A percentile compares a stretch with the other conserved stretches of the same genome.
These are phyloP conservation scores for Neurospora tetraspora DNA, from an alignment of 495 filamentous ascomycete genomes.

Conservation along the genomic window DNA sequence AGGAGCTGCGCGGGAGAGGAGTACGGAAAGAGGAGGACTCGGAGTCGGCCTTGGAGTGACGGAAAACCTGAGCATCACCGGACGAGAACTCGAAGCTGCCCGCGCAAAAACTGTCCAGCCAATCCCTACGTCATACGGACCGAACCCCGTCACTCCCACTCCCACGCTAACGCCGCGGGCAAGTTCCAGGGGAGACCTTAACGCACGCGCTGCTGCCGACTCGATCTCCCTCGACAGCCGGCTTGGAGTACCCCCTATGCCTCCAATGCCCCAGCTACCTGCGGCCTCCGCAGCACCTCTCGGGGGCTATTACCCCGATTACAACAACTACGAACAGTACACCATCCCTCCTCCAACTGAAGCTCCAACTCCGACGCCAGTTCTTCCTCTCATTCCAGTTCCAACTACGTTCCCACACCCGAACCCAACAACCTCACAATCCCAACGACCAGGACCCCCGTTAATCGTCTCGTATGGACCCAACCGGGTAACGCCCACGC, in stretches of 20 bases:
- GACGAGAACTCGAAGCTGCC: constrained; percentile 21
- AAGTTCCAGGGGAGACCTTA: constrained; percentile 10
- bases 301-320: constrained; percentile 5
- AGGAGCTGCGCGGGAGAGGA: neutral
- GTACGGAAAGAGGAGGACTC: neutral
- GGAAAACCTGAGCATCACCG: constrained; percentile 10
- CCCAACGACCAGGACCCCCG: constrained; percentile 6
- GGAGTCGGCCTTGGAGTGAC: neutral
- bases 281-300: neutral
- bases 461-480: constrained; percentile 25
- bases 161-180: constrained; percentile 19
- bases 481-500: constrained; percentile 23
- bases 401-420: constrained; percentile 1
- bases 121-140: constrained; percentile 21
- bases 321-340: constrained; percentile 10
- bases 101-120: constrained; percentile 15
- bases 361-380: constrained; percentile 1
- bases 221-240: constrained; percentile 14
- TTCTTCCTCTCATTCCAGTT: neutral
- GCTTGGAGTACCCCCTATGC: constrained; percentile 11
- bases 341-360: constrained; percentile 6
- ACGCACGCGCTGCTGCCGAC: constrained; percentile 2
- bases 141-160: constrained; percentile 25
- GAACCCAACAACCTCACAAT: constrained; percentile 6
- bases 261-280: constrained; percentile 9